Conservation (phyloP, 768 basidiomycete species). For the Filobasidium wieringae region DNA sequence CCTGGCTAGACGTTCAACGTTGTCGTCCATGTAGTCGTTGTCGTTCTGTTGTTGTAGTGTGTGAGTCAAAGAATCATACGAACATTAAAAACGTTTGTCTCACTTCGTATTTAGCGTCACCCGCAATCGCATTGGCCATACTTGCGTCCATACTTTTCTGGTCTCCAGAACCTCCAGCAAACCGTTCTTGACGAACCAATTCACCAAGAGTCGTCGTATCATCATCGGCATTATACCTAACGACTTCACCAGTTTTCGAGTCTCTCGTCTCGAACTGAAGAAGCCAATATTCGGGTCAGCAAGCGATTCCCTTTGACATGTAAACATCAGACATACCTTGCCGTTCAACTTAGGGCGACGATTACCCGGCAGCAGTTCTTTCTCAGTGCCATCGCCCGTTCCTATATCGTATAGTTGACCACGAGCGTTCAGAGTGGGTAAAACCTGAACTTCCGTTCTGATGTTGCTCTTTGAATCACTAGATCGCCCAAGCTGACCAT, state of each 20-base stretch:
- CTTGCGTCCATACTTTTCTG: slow-evolving; percentile 86
- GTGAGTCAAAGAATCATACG: not conserved
- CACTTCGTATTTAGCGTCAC: slow-evolving; percentile 78
- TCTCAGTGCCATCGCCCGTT: slow-evolving; percentile 43
- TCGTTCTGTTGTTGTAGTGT: slow-evolving; percentile 50
- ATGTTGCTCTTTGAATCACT: slow-evolving; percentile 27
- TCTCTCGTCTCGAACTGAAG: slow-evolving; percentile 75
- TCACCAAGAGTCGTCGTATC: slow-evolving; percentile 76
- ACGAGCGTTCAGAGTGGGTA: slow-evolving; percentile 75
- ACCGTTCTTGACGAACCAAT: slow-evolving; percentile 82
- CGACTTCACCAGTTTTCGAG: slow-evolving; percentile 73
- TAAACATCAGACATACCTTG: slow-evolving; percentile 43
- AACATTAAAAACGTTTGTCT: slow-evolving; percentile 15
- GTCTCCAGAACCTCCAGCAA: slow-evolving; percentile 75
- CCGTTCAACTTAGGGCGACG: slow-evolving; percentile 57
- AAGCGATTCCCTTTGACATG: not conserved
- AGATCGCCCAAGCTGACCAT: slow-evolving; percentile 26
- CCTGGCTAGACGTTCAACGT: slow-evolving; percentile 79
- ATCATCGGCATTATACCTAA: slow-evolving; percentile 83
- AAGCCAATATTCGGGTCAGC: not conserved
- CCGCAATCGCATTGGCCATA: slow-evolving; percentile 74
- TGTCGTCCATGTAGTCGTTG: slow-evolving; percentile 91
- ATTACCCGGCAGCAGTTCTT: slow-evolving; percentile 50
- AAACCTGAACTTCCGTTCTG: slow-evolving; percentile 61
- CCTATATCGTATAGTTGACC: slow-evolving; percentile 88